Conservation (phyloP, 768 basidiomycete genomes). For the Boletus reticulatus region DNA sequence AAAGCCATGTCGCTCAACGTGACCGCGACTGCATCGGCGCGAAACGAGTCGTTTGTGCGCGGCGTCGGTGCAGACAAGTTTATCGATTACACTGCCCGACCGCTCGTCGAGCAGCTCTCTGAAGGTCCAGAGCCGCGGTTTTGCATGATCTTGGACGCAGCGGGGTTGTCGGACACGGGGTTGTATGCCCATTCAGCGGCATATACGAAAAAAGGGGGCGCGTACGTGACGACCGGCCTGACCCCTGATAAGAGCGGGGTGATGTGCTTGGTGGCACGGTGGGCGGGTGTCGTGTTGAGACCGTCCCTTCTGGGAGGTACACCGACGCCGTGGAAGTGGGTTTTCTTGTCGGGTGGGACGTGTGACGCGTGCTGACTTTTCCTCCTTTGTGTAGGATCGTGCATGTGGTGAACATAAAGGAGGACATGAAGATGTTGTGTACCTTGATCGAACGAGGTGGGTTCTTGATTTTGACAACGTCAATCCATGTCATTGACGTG, state of each 20-base stretch:
- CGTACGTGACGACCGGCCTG: conserved; percentile 54
- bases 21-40: conserved; percentile 55
- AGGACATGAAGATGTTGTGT: conserved; percentile 37
- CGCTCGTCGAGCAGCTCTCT: conserved; percentile 46
- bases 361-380: not conserved
- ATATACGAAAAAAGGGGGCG: conserved; percentile 52
- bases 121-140: conserved; percentile 48
- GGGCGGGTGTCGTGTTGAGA: conserved; percentile 5
- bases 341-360: not conserved
- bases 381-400: conserved; percentile 21
- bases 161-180: conserved; percentile 44
- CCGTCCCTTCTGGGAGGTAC: conserved; percentile 57
- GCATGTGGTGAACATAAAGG: conserved; percentile 28
- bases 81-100: conserved; percentile 58
- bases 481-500: not conserved
- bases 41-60: conserved; percentile 58
- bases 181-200: conserved; percentile 49
- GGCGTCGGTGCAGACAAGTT: conserved; percentile 66
- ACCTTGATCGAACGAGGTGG: conserved; percentile 44
- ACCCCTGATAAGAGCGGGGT: conserved; percentile 30
- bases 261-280: conserved; percentile 4
- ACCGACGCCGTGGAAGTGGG: conserved; percentile 46
- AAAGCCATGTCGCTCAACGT: conserved; percentile 62
- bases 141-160: conserved; percentile 59
- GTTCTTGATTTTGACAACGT: not conserved